Evolutionary conservation across 345 rosid species (phyloP).

Genomic region (Citrus unshiu): DNA sequence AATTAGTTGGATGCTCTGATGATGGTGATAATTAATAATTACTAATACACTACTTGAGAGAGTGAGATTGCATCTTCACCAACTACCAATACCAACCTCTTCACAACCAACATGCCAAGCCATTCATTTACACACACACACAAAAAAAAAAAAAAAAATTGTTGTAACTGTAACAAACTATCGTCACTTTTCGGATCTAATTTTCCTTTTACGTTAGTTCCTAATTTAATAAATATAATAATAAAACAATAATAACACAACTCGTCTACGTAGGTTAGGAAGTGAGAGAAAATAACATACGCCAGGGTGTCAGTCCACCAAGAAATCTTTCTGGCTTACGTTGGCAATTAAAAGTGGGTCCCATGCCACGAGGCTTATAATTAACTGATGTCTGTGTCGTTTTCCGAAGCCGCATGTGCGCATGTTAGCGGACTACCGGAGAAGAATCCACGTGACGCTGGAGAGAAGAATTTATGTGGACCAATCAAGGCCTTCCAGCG

Average conservation of each 20-base stretch:
- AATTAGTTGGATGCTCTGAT: not conserved
- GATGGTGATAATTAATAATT: not conserved
- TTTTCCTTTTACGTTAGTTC: too few species aligned
- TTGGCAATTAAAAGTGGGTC: not conserved
- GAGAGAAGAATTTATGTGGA: not conserved
- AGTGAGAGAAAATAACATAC: not conserved
- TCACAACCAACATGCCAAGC: not conserved
- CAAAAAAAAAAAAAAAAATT: too few species aligned
- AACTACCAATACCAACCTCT: not conserved
- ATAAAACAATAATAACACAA: not conserved
- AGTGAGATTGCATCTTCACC: slow-evolving; percentile 1
- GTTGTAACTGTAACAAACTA: not conserved
- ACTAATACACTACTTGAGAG: not conserved
- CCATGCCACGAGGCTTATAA: not conserved
- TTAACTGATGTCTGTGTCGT: not conserved
- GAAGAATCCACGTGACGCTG: not conserved
- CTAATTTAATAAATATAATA: too few species aligned
- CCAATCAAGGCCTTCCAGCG: not conserved
- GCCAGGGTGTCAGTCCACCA: not conserved
- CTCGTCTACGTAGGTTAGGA: not conserved
- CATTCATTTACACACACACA: not conserved
- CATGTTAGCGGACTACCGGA: not conserved
- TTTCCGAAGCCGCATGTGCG: slow-evolving; percentile 8
- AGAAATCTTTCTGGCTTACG: not conserved
- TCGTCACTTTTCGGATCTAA: too few species aligned